These are phyloP conservation scores for Clonostachys sp. DNA, from an alignment of 2,329 filamentous ascomycete genomes.

Conservation along the genomic window DNA sequence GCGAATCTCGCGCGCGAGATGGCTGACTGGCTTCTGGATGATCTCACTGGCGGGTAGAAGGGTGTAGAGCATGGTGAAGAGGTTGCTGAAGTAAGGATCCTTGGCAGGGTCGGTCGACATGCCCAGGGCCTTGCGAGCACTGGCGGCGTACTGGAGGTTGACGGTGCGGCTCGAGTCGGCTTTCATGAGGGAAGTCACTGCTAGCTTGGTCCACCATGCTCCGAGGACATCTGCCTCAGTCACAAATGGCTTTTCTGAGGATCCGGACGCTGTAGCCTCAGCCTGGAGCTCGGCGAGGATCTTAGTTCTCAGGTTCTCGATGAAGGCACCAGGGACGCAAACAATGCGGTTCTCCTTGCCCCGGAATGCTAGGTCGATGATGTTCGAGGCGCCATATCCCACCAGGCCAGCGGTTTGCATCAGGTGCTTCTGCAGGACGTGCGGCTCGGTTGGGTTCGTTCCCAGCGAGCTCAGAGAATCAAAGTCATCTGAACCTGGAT, in stretches of 20 bases:
- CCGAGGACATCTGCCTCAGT: conserved; percentile 29
- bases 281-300: conserved; percentile 15
- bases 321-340: conserved; percentile 20
- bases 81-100: conserved; percentile 14
- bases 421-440: conserved; percentile 9
- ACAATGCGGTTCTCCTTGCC: conserved; percentile 23
- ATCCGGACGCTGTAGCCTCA: not conserved
- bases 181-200: conserved; percentile 12
- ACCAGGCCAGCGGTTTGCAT: conserved; percentile 10
- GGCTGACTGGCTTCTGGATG: conserved; percentile 18
- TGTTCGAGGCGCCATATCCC: conserved; percentile 16
- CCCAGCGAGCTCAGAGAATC: conserved; percentile 14
- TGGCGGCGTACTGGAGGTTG: conserved; percentile 18
- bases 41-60: conserved; percentile 15
- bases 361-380: conserved; percentile 12
- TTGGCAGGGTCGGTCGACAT: not conserved
- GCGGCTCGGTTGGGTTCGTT: conserved; percentile 10
- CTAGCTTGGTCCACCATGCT: conserved; percentile 26
- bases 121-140: not conserved
- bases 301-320: conserved; percentile 14
- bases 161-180: conserved; percentile 13
- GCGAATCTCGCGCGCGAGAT: conserved; percentile 16
- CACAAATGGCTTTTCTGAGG: conserved; percentile 16
- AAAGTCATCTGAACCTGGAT: conserved; percentile 12
- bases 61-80: conserved; percentile 8